These are phyloP conservation scores for Ophiostoma montium DNA, from an alignment of 2,329 filamentous ascomycete genomes.

Conservation along the genomic window DNA sequence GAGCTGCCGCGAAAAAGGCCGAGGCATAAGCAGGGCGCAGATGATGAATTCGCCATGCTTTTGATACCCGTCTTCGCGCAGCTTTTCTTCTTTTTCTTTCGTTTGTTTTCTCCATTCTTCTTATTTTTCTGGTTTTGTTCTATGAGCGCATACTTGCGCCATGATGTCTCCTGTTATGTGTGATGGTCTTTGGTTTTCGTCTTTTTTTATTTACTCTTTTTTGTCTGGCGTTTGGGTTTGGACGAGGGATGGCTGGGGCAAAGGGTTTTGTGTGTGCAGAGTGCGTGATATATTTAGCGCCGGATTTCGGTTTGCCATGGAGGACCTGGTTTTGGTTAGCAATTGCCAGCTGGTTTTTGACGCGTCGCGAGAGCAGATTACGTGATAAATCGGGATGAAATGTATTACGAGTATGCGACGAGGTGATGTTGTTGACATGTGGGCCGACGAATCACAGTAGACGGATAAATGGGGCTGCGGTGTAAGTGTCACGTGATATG, in stretches of 20 bases:
- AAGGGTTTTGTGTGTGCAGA: slow-evolving; percentile 5
- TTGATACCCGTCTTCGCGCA: slow-evolving; percentile 8
- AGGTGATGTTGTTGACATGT: slow-evolving; percentile 6
- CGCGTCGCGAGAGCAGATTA: background rate
- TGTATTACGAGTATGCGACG: background rate
- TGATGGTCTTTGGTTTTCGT: slow-evolving; percentile 9
- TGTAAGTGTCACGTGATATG: slow-evolving; percentile 9
- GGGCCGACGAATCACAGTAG: background rate
- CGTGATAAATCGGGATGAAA: background rate
- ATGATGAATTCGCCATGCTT: background rate
- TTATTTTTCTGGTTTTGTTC: background rate
- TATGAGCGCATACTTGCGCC: slow-evolving; percentile 9
- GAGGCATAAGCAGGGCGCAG: slow-evolving; percentile 5
- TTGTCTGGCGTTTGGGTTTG: slow-evolving; percentile 10
- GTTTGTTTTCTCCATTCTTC: slow-evolving; percentile 14
- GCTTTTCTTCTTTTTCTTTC: background rate
- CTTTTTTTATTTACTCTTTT: slow-evolving; percentile 2
- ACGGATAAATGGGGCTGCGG: background rate
- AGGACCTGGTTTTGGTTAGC: background rate
- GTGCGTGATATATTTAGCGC: slow-evolving; percentile 10
- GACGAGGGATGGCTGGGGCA: slow-evolving; percentile 11
- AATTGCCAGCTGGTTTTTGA: background rate
- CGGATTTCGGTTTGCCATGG: background rate
- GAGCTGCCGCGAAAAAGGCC: slow-evolving; percentile 13
- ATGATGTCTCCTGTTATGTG: slow-evolving; percentile 11